Evolutionary conservation across 108 stramenopile species (phyloP).

Genomic region (Aureococcus anophagefferens): DNA sequence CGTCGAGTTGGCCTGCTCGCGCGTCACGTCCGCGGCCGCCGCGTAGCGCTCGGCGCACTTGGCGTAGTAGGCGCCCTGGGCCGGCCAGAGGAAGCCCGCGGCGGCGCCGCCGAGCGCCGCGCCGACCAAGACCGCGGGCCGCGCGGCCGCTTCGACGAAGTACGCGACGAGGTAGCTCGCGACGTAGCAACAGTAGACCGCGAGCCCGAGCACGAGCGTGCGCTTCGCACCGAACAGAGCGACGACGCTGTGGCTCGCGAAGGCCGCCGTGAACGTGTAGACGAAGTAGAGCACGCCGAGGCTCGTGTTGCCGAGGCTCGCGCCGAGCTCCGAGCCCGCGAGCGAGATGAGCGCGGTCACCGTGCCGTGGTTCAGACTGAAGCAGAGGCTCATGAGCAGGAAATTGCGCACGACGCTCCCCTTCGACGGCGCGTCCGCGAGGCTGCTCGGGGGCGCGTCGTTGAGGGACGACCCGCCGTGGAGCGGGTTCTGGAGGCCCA

Average conservation of each 20-base stretch:
- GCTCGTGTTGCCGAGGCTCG: not conserved
- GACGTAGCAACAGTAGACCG: not conserved
- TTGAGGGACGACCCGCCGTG: too few species aligned
- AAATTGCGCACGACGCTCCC: not conserved
- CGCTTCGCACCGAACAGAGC: not conserved
- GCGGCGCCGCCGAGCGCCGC: not conserved
- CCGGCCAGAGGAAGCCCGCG: not conserved
- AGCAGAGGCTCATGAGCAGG: not conserved
- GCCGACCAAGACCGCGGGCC: not conserved
- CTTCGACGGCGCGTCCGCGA: too few species aligned
- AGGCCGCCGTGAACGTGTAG: not conserved
- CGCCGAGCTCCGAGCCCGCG: not conserved
- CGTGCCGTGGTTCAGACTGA: not conserved
- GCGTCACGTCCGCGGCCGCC: not conserved
- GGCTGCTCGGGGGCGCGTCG: too few species aligned
- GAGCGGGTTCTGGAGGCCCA: too few species aligned
- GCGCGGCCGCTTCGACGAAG: not conserved
- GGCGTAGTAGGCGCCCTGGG: not conserved
- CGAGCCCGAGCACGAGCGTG: not conserved
- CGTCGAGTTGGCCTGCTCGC: not conserved
- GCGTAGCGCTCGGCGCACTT: not conserved
- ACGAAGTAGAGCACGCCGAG: not conserved
- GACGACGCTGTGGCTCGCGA: not conserved
- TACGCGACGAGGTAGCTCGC: not conserved
- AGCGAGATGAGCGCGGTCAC: not conserved